Evolutionary conservation across 2,329 filamentous ascomycete genomes (phyloP).

Genomic region (Eurotiales sp.): DNA sequence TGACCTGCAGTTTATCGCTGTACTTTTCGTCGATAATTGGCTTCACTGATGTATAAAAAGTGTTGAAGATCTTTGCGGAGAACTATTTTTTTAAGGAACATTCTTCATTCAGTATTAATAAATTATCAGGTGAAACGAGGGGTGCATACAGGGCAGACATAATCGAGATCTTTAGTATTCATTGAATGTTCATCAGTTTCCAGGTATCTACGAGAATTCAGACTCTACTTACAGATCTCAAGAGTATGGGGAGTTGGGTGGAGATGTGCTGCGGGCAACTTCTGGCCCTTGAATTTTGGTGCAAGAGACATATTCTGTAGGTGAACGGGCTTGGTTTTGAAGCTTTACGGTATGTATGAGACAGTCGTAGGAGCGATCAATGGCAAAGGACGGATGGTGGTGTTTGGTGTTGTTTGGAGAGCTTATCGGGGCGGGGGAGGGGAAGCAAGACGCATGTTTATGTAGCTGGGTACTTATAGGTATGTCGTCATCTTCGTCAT

Average conservation of each 20-base stretch:
- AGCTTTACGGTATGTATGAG: neutral
- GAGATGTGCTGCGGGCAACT: constrained; percentile 21
- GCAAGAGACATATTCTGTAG: constrained; percentile 52
- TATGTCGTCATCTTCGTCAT: too few relatives aligned
- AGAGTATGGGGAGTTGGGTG: constrained; percentile 31
- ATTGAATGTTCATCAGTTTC: neutral
- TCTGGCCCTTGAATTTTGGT: constrained; percentile 57
- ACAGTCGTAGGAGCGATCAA: too few relatives aligned
- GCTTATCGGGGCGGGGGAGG: too few relatives aligned
- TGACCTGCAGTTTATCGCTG: constrained; percentile 60
- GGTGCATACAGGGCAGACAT: constrained; percentile 68
- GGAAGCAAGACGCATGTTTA: too few relatives aligned
- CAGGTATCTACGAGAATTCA: neutral
- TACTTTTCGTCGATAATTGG: constrained; percentile 62
- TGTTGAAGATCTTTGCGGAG: constrained; percentile 71
- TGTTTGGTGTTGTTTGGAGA: too few relatives aligned
- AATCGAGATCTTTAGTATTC: constrained; percentile 65
- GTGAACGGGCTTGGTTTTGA: neutral
- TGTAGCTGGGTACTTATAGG: too few relatives aligned
- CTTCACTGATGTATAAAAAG: constrained; percentile 63
- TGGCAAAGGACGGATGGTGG: neutral
- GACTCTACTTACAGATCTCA: constrained; percentile 35
- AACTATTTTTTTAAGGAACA: constrained; percentile 42
- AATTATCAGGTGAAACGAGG: neutral
- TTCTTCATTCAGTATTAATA: neutral